Base-by-base conservation (phyloP, 176 grass and related monocot genomes). In the Rhynchospora tenuis region DNA sequence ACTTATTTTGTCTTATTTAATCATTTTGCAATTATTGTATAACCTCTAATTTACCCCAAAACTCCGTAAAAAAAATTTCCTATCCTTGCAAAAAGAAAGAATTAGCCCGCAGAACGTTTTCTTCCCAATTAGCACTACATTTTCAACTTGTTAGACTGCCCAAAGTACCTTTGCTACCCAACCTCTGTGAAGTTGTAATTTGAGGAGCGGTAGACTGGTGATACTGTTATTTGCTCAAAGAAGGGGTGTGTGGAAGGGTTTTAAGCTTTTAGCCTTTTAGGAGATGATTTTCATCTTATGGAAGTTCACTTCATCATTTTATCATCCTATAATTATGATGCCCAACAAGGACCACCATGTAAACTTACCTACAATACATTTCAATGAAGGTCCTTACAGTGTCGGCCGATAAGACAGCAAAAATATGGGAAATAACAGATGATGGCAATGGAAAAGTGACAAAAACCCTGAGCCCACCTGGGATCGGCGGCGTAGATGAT, bases 331-430 rank as follows among this genome's bases (percentile, higher is more conserved):
- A 75, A 52, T 17, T 5, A 74, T 27, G 1, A 38, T n/a, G n/a
- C n/a, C n/a, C n/a, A 43, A 50, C 68, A 72, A 12, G 45, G 19
- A 73, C 16, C 7, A 48, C 45, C 44, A 24, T 10, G 26, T 22
- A 59, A 46, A 45, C 70, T 54, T 23, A 6, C 26, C 45, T 52
- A n/a, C 45, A 45, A 44, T 11, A 26, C 50, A 74, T 51, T 73
- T 50, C 15, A 77, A 83, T n/a, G 83, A 90, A 99, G 96, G 93
- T 99, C 66, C 81, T 99, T 48, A 99, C 96, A 27, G 96, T 99
- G 83, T 99, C 96, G 64, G 96, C 96, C 67, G 96, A 99, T 80
- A 99, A 99, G 90, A 93, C 91, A 82, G 96, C 96, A 0, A 99
- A 95, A 99, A 62, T 99, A 80, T 99, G 96, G 96, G 96, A 95